Evolutionary conservation across 352 stramenopile genomes (phyloP).

Genomic region (Phytophthora rubi): DNA sequence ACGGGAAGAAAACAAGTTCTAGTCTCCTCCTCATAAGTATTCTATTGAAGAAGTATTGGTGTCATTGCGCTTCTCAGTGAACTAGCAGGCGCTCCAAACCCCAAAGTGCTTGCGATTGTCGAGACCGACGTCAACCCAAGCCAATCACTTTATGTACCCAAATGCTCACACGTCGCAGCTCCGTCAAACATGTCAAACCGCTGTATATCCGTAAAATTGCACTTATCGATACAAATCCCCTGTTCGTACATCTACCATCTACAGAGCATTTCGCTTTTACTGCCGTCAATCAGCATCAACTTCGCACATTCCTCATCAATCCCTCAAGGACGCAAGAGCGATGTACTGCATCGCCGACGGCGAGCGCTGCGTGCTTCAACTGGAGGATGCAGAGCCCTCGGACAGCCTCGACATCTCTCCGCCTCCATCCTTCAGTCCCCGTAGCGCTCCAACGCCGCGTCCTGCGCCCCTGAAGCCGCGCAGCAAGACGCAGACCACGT

Average conservation of each 20-base stretch:
- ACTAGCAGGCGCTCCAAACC: neutral
- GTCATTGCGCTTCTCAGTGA: neutral
- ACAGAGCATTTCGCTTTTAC: slow-evolving; percentile 13
- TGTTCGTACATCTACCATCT: neutral
- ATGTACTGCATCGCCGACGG: slow-evolving; percentile 33
- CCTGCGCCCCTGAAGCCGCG: neutral
- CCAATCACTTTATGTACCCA: slow-evolving; percentile 6
- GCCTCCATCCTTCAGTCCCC: neutral
- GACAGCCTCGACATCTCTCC: neutral
- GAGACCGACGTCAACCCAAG: neutral
- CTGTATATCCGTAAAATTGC: slow-evolving; percentile 16
- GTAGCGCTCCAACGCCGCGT: neutral
- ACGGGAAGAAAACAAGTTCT: too few relatives aligned
- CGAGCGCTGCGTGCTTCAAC: slow-evolving; percentile 24
- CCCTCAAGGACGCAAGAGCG: neutral
- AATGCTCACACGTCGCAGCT: slow-evolving; percentile 20
- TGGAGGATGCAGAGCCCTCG: slow-evolving; percentile 6
- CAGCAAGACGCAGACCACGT: neutral
- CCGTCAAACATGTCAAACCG: neutral
- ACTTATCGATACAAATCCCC: slow-evolving; percentile 8
- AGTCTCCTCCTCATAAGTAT: too few relatives aligned
- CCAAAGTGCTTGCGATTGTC: neutral
- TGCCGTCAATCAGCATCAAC: neutral
- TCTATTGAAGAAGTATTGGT: neutral
- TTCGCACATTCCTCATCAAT: neutral